Conservation (phyloP, 352 stramenopile species). For the Sclerospora graminicola region DNA sequence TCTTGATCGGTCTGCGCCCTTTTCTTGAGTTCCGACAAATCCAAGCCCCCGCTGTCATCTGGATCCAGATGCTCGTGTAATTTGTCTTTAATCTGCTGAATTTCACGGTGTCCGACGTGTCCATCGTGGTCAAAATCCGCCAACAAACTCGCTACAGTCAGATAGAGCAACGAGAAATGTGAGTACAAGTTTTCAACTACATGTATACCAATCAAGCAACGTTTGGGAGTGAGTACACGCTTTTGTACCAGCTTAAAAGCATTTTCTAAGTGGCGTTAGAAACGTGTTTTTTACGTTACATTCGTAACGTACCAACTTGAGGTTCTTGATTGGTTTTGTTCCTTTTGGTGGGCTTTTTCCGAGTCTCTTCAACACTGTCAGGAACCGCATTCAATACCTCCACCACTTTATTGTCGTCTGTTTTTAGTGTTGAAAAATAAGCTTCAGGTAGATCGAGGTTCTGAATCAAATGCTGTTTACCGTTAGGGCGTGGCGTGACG, state of each 20-base stretch:
- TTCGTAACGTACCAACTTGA: constrained; percentile 23
- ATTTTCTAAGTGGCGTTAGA: not conserved
- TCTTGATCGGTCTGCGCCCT: constrained; percentile 48
- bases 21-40: constrained; percentile 58
- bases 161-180: not conserved
- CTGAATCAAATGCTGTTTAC: too few species aligned
- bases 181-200: not conserved
- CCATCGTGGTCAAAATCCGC: constrained; percentile 77
- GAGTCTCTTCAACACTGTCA: not conserved
- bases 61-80: constrained; percentile 71
- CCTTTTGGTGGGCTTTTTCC: constrained; percentile 13
- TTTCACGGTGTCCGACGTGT: constrained; percentile 57
- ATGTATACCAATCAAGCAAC: too few species aligned
- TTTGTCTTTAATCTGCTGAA: constrained; percentile 75
- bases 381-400: too few species aligned
- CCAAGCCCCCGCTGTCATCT: constrained; percentile 66
- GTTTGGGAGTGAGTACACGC: too few species aligned
- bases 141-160: constrained; percentile 46
- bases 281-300: constrained; percentile 3
- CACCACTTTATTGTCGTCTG: too few species aligned
- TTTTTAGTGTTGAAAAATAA: too few species aligned
- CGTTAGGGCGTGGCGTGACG: too few species aligned
- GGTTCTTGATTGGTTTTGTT: constrained; percentile 22
- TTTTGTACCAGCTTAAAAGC: not conserved
- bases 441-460: too few species aligned